Conservation (phyloP, 805 yeast genomes). For the Candida pini region DNA sequence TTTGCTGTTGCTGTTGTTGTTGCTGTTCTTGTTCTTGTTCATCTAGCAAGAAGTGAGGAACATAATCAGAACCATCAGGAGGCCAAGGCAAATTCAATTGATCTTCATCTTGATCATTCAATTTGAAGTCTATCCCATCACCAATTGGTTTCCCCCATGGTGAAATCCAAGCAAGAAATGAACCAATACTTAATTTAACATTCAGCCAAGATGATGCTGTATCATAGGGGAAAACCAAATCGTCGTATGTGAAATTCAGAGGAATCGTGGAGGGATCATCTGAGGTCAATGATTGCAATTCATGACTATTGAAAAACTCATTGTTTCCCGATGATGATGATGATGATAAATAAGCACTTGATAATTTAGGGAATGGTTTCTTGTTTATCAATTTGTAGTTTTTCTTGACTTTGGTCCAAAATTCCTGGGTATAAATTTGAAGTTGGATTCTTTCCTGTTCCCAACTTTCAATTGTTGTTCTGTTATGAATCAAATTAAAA, state of each 20-base stretch:
- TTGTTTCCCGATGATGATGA: not conserved
- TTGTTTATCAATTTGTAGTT: conserved; percentile 38
- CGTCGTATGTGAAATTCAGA: conserved; percentile 47
- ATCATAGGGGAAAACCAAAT: conserved; percentile 81
- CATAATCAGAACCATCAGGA: conserved; percentile 62
- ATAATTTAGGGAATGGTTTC: conserved; percentile 35
- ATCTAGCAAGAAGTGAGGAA: conserved; percentile 6
- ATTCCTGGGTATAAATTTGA: conserved; percentile 49
- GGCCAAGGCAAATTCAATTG: conserved; percentile 85
- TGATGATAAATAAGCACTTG: conserved; percentile 36
- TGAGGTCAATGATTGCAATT: too few relatives aligned
- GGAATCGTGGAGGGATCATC: too few relatives aligned
- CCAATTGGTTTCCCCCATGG: conserved; percentile 67
- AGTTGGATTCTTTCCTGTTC: conserved; percentile 76
- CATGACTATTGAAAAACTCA: conserved; percentile 7
- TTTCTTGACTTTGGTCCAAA: conserved; percentile 44
- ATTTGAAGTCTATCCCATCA: conserved; percentile 53
- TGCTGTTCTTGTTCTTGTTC: not conserved
- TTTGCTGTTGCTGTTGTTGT: not conserved
- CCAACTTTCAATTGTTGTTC: conserved; percentile 91
- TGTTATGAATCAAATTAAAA: conserved; percentile 54
- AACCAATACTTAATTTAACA: conserved; percentile 50
- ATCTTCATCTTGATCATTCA: conserved; percentile 53
- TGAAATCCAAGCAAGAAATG: conserved; percentile 56
- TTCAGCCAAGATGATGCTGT: conserved; percentile 51